Evolutionary conservation across 2,329 filamentous ascomycete species (phyloP).

Genomic region (Penicillium sp.): DNA sequence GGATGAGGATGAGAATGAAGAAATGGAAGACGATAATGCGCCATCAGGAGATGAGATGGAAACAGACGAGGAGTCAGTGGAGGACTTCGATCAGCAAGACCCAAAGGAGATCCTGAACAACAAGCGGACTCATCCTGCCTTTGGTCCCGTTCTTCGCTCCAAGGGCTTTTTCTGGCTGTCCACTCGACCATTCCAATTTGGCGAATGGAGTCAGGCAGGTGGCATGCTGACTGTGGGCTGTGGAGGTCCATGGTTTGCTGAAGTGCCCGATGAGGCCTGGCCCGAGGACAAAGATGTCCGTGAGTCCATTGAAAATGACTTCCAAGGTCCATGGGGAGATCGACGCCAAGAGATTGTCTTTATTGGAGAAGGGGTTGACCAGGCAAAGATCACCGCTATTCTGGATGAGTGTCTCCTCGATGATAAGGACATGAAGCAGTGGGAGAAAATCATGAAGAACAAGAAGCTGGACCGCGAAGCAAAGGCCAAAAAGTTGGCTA

Average conservation of each 20-base stretch:
- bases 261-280: slow-evolving; percentile 53
- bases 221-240: slow-evolving; percentile 45
- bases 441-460: slow-evolving; percentile 54
- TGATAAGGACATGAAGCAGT: slow-evolving; percentile 57
- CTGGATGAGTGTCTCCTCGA: slow-evolving; percentile 62
- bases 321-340: slow-evolving; percentile 61
- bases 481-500: slow-evolving; percentile 49
- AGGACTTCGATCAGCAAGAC: slow-evolving; percentile 35
- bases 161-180: slow-evolving; percentile 49
- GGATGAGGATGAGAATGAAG: slow-evolving; percentile 27
- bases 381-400: slow-evolving; percentile 49
- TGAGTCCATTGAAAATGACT: slow-evolving; percentile 51
- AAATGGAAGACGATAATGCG: slow-evolving; percentile 26
- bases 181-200: slow-evolving; percentile 42
- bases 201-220: slow-evolving; percentile 48
- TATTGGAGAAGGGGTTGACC: slow-evolving; percentile 64
- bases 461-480: slow-evolving; percentile 35
- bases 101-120: slow-evolving; percentile 37
- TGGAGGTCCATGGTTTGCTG: slow-evolving; percentile 57
- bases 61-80: slow-evolving; percentile 24
- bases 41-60: slow-evolving; percentile 30
- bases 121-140: slow-evolving; percentile 39
- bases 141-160: slow-evolving; percentile 41
- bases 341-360: slow-evolving; percentile 70
- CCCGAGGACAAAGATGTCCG: slow-evolving; percentile 50